A percentile compares a stretch with the other conserved stretches of the same genome.
phyloP scores from a whole-genome alignment of 2,329 filamentous ascomycete genomes.

The Xenoacremonium recifei region DNA sequence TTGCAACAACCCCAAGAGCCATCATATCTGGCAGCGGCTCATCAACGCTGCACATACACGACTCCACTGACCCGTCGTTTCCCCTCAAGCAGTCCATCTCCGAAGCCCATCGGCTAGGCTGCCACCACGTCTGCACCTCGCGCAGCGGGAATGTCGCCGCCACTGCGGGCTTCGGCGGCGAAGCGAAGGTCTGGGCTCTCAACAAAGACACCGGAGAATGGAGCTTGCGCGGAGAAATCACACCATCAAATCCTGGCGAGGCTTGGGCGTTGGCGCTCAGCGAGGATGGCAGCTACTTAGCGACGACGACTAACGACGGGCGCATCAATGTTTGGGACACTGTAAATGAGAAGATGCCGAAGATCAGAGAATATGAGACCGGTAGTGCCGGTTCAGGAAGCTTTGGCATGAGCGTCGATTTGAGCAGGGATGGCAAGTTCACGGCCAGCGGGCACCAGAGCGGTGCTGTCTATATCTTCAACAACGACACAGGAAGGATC shows the following conservation, averaged over 20 bases:
- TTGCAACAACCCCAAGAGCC: slow-evolving; percentile 71
- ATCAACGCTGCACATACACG: slow-evolving; percentile 78
- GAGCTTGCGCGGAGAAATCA: slow-evolving; percentile 41
- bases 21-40: slow-evolving; percentile 84
- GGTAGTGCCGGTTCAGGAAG: slow-evolving; percentile 68
- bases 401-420: slow-evolving; percentile 85
- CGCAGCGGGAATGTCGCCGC: slow-evolving; percentile 71
- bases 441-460: slow-evolving; percentile 93
- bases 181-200: slow-evolving; percentile 78
- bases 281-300: slow-evolving; percentile 78
- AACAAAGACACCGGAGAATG: slow-evolving; percentile 57
- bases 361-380: slow-evolving; percentile 83
- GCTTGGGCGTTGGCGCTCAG: slow-evolving; percentile 88
- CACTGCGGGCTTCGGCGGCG: slow-evolving; percentile 85
- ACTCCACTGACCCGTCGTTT: slow-evolving; percentile 68
- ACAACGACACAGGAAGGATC: slow-evolving; percentile 83
- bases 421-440: slow-evolving; percentile 76
- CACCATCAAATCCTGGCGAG: slow-evolving; percentile 61
- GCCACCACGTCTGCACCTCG: slow-evolving; percentile 79
- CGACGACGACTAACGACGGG: slow-evolving; percentile 85
- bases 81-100: slow-evolving; percentile 77
- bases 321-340: slow-evolving; percentile 87
- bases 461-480: slow-evolving; percentile 90
- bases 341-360: slow-evolving; percentile 51
- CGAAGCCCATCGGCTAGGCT: slow-evolving; percentile 81